Conservation (phyloP, 305 asterid species). For the Fraxinus greggii region DNA sequence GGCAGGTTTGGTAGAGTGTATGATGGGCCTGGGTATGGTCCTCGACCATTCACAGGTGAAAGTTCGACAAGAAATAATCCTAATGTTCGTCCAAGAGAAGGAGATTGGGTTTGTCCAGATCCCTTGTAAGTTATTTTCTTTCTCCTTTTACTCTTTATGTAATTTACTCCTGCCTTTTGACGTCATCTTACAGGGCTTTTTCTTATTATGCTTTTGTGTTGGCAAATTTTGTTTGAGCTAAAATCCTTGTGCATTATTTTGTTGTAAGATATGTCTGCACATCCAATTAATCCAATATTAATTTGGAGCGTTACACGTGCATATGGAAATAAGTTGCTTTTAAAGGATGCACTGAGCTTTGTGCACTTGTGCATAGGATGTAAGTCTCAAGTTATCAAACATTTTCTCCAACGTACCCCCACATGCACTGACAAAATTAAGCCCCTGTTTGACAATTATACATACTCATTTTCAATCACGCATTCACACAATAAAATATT, state of each 20-base stretch:
- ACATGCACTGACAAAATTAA: background rate
- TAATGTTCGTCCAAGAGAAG: slow-evolving; percentile 85
- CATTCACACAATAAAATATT: too few relatives aligned
- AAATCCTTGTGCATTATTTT: background rate
- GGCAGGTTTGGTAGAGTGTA: slow-evolving; percentile 67
- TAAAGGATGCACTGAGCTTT: background rate
- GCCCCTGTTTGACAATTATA: too few relatives aligned
- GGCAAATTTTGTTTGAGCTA: background rate
- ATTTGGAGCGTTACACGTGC: background rate
- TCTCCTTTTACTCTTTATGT: background rate
- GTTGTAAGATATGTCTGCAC: background rate
- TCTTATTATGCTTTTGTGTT: slow-evolving; percentile 16
- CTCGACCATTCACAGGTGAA: slow-evolving; percentile 55
- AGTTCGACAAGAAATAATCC: slow-evolving; percentile 70
- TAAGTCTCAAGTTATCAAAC: background rate
- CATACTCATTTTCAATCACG: too few relatives aligned
- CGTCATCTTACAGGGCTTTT: slow-evolving; percentile 10
- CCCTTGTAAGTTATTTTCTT: slow-evolving; percentile 64
- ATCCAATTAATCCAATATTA: background rate
- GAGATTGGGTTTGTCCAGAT: slow-evolving; percentile 90
- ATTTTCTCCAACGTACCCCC: background rate
- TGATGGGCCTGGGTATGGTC: slow-evolving; percentile 57
- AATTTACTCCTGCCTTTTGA: slow-evolving; percentile 7
- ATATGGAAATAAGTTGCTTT: background rate
- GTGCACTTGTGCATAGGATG: too few relatives aligned